Conservation (phyloP, 306 rosid species). For the Parietaria judaica region DNA sequence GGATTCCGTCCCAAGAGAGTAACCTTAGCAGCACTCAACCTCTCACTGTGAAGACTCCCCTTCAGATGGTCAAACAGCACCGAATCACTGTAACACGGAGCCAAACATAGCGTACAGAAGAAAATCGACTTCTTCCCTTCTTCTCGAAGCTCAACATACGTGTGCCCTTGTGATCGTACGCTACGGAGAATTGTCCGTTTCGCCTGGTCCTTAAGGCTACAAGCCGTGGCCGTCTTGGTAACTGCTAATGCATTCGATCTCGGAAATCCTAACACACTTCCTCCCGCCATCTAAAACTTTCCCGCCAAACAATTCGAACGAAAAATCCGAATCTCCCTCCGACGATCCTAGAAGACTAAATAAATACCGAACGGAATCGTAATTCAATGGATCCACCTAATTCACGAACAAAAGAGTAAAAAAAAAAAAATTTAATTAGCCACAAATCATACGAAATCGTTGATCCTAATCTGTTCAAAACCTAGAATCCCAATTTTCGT, state of each 20-base stretch:
- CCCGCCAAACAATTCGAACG: slow-evolving; percentile 19
- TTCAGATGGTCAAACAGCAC: slow-evolving; percentile 72
- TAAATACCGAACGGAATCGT: neutral
- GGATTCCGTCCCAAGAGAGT: slow-evolving; percentile 74
- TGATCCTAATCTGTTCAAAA: slow-evolving; percentile 5
- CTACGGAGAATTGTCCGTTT: slow-evolving; percentile 57
- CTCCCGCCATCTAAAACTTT: slow-evolving; percentile 50
- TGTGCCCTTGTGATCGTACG: slow-evolving; percentile 79
- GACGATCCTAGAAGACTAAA: slow-evolving; percentile 1
- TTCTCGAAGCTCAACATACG: slow-evolving; percentile 72
- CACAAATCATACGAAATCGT: slow-evolving; percentile 2
- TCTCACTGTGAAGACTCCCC: slow-evolving; percentile 63
- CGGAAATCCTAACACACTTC: slow-evolving; percentile 44
- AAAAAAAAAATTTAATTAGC: neutral
- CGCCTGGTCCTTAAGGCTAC: slow-evolving; percentile 50
- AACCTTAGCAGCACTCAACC: slow-evolving; percentile 55
- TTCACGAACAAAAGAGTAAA: neutral
- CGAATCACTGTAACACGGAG: slow-evolving; percentile 63
- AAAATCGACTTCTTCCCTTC: slow-evolving; percentile 63
- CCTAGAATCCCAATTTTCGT: neutral
- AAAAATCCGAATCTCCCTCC: slow-evolving; percentile 9
- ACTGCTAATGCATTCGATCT: slow-evolving; percentile 36
- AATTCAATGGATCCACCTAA: neutral
- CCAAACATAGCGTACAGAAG: slow-evolving; percentile 76
- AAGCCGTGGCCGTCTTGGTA: slow-evolving; percentile 26